phyloP scores from a whole-genome alignment of 2,329 filamentous ascomycete genomes.

The Diplodia sapinea region DNA sequence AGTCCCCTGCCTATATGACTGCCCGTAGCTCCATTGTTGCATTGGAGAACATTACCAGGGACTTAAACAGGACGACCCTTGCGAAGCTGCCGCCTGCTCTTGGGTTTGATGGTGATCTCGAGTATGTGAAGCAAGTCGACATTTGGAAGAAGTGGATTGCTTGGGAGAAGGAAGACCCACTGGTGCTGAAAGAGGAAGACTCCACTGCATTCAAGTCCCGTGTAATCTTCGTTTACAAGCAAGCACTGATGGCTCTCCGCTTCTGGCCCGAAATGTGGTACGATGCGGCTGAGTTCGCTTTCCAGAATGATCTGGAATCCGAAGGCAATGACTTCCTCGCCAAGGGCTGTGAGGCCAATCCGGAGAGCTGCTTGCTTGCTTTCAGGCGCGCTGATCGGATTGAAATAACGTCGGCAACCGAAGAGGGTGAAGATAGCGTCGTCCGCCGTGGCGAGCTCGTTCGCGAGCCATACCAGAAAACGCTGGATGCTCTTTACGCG shows the following conservation, averaged over 20 bases:
- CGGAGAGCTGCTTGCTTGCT: slow-evolving; percentile 88
- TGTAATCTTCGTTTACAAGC: slow-evolving; percentile 89
- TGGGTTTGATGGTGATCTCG: slow-evolving; percentile 84
- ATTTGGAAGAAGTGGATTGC: slow-evolving; percentile 93
- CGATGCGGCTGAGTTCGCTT: slow-evolving; percentile 91
- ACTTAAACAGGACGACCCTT: slow-evolving; percentile 76
- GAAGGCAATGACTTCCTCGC: slow-evolving; percentile 80
- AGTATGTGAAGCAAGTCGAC: slow-evolving; percentile 82
- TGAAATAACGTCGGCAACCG: slow-evolving; percentile 76
- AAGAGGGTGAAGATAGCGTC: slow-evolving; percentile 74
- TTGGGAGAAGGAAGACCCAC: slow-evolving; percentile 92
- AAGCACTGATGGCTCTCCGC: slow-evolving; percentile 87
- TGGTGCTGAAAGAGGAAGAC: slow-evolving; percentile 86
- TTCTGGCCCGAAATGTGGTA: slow-evolving; percentile 98
- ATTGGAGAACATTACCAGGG: slow-evolving; percentile 84
- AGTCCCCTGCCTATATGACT: slow-evolving; percentile 93
- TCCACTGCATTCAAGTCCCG: slow-evolving; percentile 74
- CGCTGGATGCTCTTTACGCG: slow-evolving; percentile 86
- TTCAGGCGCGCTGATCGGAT: slow-evolving; percentile 89
- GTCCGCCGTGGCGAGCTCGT: slow-evolving; percentile 72
- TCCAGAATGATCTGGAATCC: slow-evolving; percentile 72
- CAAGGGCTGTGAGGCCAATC: slow-evolving; percentile 85
- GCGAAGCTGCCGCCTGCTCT: slow-evolving; percentile 81
- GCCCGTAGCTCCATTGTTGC: slow-evolving; percentile 89
- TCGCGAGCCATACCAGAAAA: slow-evolving; percentile 80